phyloP scores from a whole-genome alignment of 176 grass and related monocot genomes.

The Aegilops tauschii region DNA sequence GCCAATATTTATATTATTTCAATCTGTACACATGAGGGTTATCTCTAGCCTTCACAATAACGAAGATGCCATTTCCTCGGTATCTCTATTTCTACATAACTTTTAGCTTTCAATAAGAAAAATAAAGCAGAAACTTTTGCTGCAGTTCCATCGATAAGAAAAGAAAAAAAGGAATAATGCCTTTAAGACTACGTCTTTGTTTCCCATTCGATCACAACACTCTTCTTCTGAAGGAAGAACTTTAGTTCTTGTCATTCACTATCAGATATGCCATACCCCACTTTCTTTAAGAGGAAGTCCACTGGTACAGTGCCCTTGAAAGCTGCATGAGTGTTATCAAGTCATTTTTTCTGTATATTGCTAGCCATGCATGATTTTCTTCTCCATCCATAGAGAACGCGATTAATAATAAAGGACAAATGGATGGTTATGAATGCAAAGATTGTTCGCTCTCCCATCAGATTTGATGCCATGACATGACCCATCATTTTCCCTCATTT shows the following conservation, averaged over 20 bases:
- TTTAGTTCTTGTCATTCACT: slow-evolving; percentile 6
- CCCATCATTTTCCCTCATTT: slow-evolving; percentile 18
- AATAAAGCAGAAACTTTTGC: not conserved
- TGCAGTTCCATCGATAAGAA: not conserved
- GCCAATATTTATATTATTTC: not conserved
- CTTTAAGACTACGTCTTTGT: not conserved
- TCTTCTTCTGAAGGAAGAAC: not conserved
- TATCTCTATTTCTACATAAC: not conserved
- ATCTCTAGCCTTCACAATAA: not conserved
- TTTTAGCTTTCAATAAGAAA: not conserved
- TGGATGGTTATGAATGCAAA: not conserved
- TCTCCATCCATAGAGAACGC: slow-evolving; percentile 12
- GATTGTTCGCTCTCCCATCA: not conserved
- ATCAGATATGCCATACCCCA: slow-evolving; percentile 39
- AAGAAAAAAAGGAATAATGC: not conserved
- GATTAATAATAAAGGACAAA: slow-evolving; percentile 3
- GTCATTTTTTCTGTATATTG: slow-evolving; percentile 21
- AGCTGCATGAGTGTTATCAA: slow-evolving; percentile 42
- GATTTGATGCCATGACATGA: slow-evolving; percentile 16
- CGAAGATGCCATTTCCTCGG: not conserved
- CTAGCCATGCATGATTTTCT: slow-evolving; percentile 14
- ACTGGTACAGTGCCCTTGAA: slow-evolving; percentile 46
- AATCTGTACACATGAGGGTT: not conserved
- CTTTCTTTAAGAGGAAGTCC: slow-evolving; percentile 51
- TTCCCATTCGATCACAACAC: slow-evolving; percentile 13